These are phyloP conservation scores for Macrophomina tecta DNA, from an alignment of 2,329 filamentous ascomycete species.

Conservation along the genomic window DNA sequence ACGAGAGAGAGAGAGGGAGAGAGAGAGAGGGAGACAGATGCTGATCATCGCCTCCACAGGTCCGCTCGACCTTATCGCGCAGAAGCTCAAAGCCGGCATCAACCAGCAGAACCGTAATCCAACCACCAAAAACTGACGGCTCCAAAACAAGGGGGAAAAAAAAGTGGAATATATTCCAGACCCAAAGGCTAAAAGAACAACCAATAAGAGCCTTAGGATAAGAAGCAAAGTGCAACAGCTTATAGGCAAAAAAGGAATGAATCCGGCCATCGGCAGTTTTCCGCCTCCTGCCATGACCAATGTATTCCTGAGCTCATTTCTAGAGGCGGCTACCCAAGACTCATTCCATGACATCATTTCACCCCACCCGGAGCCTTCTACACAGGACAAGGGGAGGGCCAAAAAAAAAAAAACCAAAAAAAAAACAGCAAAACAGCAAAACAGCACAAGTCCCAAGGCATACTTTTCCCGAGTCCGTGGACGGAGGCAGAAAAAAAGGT, in stretches of 20 bases:
- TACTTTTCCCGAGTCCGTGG: no score
- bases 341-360: no score
- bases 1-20: no score
- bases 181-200: not conserved
- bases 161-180: not conserved
- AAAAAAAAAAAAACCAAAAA: no score
- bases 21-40: no score
- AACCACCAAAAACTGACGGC: not conserved
- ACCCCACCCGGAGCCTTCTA: no score
- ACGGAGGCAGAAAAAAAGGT: no score
- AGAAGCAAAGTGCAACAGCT: not conserved
- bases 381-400: no score
- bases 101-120: not conserved
- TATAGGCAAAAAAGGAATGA: not conserved
- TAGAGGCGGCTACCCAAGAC: no score
- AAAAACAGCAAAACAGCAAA: no score
- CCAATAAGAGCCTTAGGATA: not conserved
- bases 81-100: not conserved
- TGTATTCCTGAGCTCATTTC: not conserved
- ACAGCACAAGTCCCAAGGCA: no score
- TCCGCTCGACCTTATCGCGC: no score
- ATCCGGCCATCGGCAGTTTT: not conserved
- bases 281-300: not conserved
- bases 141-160: not conserved
- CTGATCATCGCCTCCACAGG: not conserved